Base-by-base conservation (phyloP, 768 basidiomycete species). In the Russula griseocarnosa region DNA sequence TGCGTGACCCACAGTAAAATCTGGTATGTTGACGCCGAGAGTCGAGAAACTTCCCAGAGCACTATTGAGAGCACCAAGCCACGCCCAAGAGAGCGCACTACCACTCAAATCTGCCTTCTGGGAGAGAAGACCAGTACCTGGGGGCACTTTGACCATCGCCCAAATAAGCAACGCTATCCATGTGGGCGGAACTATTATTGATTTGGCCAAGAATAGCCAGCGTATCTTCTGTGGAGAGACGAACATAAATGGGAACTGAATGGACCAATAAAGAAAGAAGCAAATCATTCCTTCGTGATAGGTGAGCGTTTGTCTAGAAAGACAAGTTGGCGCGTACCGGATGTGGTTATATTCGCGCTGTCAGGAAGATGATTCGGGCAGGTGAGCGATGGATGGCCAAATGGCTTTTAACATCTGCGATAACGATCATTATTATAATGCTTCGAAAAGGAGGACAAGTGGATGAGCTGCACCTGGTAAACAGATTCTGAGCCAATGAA, bases 11-110 rank as follows among this genome's bases (percentile, higher is more conserved):
- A 80, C 78, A 26, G 92, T 92, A 70, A 95, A 92, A 74, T 95
- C 93, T 2, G 92, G 87, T 62, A 92, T 91, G 70, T 92, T 92
- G 67, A 90, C 86, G 0, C 86, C 81, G 16, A 90, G 75, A 10
- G 87, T 89, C 5, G 86, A 76, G 73, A 87, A 94, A 66, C 83
- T 82, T 0, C 90, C 90, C 24, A 94, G 74, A 2, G 87, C 86
- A 58, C 86, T 85, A 71, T 92, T 94, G 63, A 96, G 70, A 0
- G 86, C 84, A 58, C 79, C 79, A 54, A 96, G 75, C 89, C 89
- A 94, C 3, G 83, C 88, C 87, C 90, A 92, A n/a, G 82, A 80
- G 54, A 86, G 76, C 30, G 76, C 74, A 64, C 79, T 78, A 2
- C 85, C 90, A 20, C 70, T 74, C n/a, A 86, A 68, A 9, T 74